These are phyloP conservation scores for Hypoxylon subgilvum DNA, from an alignment of 495 filamentous ascomycete species.

Conservation along the genomic window DNA sequence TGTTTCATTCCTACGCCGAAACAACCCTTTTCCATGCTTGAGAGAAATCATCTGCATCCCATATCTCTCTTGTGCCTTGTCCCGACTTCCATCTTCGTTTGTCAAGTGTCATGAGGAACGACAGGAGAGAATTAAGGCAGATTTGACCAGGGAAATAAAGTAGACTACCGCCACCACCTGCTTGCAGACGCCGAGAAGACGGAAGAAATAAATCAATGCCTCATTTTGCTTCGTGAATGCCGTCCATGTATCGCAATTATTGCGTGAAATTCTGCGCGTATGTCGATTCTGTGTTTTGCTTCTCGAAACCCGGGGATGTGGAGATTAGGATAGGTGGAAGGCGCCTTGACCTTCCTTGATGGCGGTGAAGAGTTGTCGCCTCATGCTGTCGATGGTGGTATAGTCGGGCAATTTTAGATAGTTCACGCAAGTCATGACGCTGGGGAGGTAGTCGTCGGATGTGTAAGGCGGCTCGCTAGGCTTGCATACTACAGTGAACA, in stretches of 20 bases:
- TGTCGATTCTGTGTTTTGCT: not conserved
- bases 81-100: slow-evolving; percentile 31
- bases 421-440: slow-evolving; percentile 99
- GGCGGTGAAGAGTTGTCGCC: slow-evolving; percentile 76
- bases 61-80: slow-evolving; percentile 28
- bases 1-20: slow-evolving; percentile 41
- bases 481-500: slow-evolving; percentile 99
- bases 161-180: slow-evolving; percentile 1
- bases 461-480: slow-evolving; percentile 93
- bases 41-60: slow-evolving; percentile 25
- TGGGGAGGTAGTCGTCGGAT: slow-evolving; percentile 95
- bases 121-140: slow-evolving; percentile 27
- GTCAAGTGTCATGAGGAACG: slow-evolving; percentile 25
- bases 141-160: slow-evolving; percentile 22
- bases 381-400: slow-evolving; percentile 76
- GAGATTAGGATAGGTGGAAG: slow-evolving; percentile 87
- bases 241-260: slow-evolving; percentile 19
- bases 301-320: not conserved
- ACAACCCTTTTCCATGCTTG: slow-evolving; percentile 43
- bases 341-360: slow-evolving; percentile 98
- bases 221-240: slow-evolving; percentile 31
- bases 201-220: slow-evolving; percentile 27
- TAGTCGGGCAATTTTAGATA: slow-evolving; percentile 99
- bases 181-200: slow-evolving; percentile 7
- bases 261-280: not conserved